phyloP scores from a whole-genome alignment of 2,329 filamentous ascomycete species.

The Botryotinia globosa region DNA sequence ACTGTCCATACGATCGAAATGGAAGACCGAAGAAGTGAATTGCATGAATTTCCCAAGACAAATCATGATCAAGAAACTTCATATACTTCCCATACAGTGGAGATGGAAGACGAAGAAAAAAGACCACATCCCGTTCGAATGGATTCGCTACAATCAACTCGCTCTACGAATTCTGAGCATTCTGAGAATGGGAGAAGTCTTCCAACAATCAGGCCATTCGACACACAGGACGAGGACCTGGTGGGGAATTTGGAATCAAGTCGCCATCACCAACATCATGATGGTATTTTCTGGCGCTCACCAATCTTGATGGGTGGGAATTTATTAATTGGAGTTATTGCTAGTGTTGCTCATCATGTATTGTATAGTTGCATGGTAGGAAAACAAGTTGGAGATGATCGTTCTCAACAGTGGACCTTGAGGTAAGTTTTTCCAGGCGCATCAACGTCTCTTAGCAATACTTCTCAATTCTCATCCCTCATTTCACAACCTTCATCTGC shows the following conservation, averaged over 20 bases:
- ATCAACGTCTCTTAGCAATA: not conserved
- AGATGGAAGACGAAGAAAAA: not conserved
- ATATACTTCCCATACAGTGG: not conserved
- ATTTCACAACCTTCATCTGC: not conserved
- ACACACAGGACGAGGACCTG: not conserved
- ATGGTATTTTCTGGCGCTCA: conserved; percentile 25
- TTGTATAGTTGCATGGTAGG: conserved; percentile 21
- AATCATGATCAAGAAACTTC: not conserved
- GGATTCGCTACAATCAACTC: not conserved
- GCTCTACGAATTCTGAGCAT: not conserved
- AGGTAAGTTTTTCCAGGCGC: conserved; percentile 11
- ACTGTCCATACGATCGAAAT: not conserved
- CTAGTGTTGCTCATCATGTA: conserved; percentile 22
- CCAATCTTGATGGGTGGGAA: conserved; percentile 23
- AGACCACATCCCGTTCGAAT: not conserved
- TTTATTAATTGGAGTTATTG: conserved; percentile 21
- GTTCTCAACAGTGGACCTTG: conserved; percentile 22
- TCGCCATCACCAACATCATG: not conserved
- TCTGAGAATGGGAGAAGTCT: not conserved
- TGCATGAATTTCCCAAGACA: not conserved
- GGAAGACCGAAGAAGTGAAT: not conserved
- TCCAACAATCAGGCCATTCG: not conserved
- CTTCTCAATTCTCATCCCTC: not conserved
- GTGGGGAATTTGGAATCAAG: not conserved
- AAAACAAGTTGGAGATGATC: conserved; percentile 22